Evolutionary conservation across 305 asterid species (phyloP).

Genomic region (Ajuga reptans): DNA sequence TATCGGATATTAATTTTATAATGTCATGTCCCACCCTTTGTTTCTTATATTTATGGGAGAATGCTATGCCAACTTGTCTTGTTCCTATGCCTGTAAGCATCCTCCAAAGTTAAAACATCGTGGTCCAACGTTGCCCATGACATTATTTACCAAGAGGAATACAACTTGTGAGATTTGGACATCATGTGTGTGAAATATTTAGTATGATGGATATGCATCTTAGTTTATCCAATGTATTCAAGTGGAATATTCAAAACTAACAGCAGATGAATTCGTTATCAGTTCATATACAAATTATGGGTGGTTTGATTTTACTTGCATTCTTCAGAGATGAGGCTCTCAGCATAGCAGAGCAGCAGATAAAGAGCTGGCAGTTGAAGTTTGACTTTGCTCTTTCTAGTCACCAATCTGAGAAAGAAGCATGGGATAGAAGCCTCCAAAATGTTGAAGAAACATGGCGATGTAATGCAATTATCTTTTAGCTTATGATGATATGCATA

Average conservation of each 20-base stretch:
- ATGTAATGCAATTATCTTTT: constrained; percentile 42
- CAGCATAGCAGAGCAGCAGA: constrained; percentile 48
- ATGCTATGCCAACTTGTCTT: constrained; percentile 7
- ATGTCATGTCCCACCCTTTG: neutral
- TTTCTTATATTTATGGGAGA: neutral
- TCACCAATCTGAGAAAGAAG: constrained; percentile 73
- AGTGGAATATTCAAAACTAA: neutral
- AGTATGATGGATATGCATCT: neutral
- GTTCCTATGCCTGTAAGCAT: neutral
- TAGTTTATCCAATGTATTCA: neutral
- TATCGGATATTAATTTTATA: neutral
- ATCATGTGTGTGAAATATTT: neutral
- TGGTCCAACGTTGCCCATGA: neutral
- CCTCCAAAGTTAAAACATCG: neutral
- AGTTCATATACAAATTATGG: constrained; percentile 3
- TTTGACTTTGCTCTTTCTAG: constrained; percentile 61
- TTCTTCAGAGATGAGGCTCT: constrained; percentile 74
- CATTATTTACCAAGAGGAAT: neutral
- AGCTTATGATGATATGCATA: constrained; percentile 15
- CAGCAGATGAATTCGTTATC: constrained; percentile 6
- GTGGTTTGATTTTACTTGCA: constrained; percentile 18
- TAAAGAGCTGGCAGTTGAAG: constrained; percentile 60
- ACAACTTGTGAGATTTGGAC: neutral
- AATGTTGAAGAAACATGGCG: constrained; percentile 92
- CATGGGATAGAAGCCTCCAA: constrained; percentile 75